Conservation (phyloP, 2,329 filamentous ascomycete genomes). For the Penicillium fuscoglaucum region DNA sequence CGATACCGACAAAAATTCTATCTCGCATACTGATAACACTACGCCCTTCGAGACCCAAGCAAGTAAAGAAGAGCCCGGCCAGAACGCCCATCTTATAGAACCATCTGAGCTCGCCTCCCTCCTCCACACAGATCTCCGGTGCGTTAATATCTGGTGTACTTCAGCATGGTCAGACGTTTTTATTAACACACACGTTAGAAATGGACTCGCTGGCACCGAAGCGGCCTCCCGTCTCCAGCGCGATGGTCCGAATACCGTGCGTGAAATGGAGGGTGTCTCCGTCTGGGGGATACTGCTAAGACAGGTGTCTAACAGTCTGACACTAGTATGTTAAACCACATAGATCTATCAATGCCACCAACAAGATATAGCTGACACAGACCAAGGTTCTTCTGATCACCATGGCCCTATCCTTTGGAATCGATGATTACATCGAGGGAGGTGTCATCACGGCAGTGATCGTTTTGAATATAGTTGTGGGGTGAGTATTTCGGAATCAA, state of each 20-base stretch:
- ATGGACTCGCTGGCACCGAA: slow-evolving; percentile 65
- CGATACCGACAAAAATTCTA: slow-evolving; percentile 20
- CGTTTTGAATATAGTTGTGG: slow-evolving; percentile 57
- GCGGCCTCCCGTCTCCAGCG: slow-evolving; percentile 64
- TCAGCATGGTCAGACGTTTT: background rate
- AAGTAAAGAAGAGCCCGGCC: background rate
- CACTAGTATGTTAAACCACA: slow-evolving; percentile 52
- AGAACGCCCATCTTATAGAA: slow-evolving; percentile 20
- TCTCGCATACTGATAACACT: slow-evolving; percentile 4
- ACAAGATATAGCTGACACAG: slow-evolving; percentile 9
- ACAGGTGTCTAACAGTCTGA: slow-evolving; percentile 75
- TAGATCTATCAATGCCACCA: background rate
- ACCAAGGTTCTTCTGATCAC: slow-evolving; percentile 70
- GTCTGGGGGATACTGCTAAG: slow-evolving; percentile 74
- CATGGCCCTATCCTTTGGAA: slow-evolving; percentile 63
- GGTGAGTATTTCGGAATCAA: slow-evolving; percentile 30
- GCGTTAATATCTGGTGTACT: background rate
- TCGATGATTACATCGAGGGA: slow-evolving; percentile 59
- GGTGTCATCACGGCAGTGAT: slow-evolving; percentile 61
- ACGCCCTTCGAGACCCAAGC: slow-evolving; percentile 4
- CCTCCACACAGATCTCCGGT: slow-evolving; percentile 22
- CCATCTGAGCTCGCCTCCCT: slow-evolving; percentile 13
- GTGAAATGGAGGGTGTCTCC: slow-evolving; percentile 69
- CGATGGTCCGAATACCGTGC: slow-evolving; percentile 70
- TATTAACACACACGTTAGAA: slow-evolving; percentile 21